Base-by-base conservation (phyloP, 495 filamentous ascomycete species). In the Penicillium dipodomyicola region DNA sequence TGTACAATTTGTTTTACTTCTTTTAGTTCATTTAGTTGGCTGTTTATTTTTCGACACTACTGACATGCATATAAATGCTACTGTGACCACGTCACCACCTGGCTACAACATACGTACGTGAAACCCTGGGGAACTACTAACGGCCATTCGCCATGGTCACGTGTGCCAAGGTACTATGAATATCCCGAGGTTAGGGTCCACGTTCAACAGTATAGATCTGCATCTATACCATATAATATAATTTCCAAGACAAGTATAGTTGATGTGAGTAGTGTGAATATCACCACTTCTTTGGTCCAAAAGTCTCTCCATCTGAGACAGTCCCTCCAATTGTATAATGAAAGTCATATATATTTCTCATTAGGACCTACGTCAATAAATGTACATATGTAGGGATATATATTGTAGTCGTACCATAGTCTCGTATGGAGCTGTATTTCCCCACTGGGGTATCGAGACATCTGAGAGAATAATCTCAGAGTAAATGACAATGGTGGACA, bases 391-490 rank as follows among this genome's bases (percentile, higher is more conserved):
- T 6, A 15, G 5, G n/a, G 1, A 20, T 52, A 25, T 25, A 25
- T 25, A 1, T 25, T 25, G 5, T 17, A 20, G 20, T n/a, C 50
- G 33, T 41, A 67, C 59, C 54, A 60, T 62, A 12, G 61, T 67
- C 22, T 67, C 57, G 39, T 66, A 69, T 0, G 77, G 75, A 6
- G 81, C 70, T 0, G 67, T 67, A 52, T 82, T 82, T 30, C 78
- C 79, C 82, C 82, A 83, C 4, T 58, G 52, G 0, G 82, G 81
- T 25, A 78, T 69, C 15, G 77, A 65, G 44, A 82, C 74, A 29
- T n/a, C n/a, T n/a, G n/a, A n/a, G n/a, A n/a, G n/a, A n/a, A n/a
- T n/a, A n/a, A n/a, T n/a, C n/a, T n/a, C n/a, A n/a, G n/a, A n/a
- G n/a, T n/a, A n/a, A n/a, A n/a, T n/a, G n/a, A n/a, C n/a, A n/a